A percentile compares a stretch with the other conserved stretches of the same genome.
These are phyloP conservation scores for Solanum corneliomulleri DNA, from an alignment of 257 asterid genomes.

Conservation along the genomic window DNA sequence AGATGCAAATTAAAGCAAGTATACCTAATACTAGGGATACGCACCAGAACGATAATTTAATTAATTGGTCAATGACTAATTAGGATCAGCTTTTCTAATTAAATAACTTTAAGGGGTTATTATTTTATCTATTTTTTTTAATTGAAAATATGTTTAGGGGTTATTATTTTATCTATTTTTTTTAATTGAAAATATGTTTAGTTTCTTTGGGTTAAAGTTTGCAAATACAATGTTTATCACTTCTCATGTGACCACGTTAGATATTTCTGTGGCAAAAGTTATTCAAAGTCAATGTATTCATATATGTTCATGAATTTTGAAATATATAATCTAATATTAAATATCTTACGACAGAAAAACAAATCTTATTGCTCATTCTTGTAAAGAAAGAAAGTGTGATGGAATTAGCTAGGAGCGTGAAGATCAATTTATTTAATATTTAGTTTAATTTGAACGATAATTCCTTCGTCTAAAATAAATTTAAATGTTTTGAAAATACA, in stretches of 20 bases:
- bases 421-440: background rate
- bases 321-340: background rate
- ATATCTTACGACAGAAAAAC: background rate
- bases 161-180: background rate
- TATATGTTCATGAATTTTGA: background rate
- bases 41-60: background rate
- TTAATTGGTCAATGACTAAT: background rate
- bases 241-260: background rate
- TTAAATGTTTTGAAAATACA: background rate
- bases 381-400: background rate
- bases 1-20: background rate
- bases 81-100: background rate
- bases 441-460: background rate
- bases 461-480: background rate
- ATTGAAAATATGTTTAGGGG: background rate
- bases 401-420: background rate
- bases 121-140: background rate
- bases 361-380: background rate
- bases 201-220: background rate
- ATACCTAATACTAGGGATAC: background rate
- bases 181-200: background rate
- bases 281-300: background rate
- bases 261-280: background rate
- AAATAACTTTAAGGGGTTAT: background rate
- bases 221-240: background rate